Base-by-base conservation (phyloP, 208 protist genomes). In the Histomonas meleagridis region DNA sequence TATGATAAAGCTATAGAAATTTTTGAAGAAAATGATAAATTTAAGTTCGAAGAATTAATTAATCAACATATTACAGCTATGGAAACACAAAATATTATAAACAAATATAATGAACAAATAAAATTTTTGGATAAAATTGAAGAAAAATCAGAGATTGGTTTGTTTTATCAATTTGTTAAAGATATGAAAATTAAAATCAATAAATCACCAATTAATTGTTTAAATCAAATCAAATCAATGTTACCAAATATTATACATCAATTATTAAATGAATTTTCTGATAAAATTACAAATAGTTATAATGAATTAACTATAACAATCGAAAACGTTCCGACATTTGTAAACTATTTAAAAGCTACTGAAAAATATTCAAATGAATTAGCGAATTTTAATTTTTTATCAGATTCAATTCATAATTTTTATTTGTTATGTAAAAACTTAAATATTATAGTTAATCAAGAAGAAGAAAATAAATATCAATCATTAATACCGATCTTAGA, bases 301-400 rank as follows among this genome's bases (percentile, higher is more conserved):
- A 43, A 43, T 38, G 18, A 86, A 28, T 55, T 86, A 57, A 51
- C 46, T 18, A 46, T 46, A 51, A 40, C 76, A 38, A 86, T 86
- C 46, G 76, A 86, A 3, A 46, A 86, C 38, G 76, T 86, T 38
- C 18, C 76, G 3, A 57, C 76, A 51, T 86, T 51, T n/a, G 76
- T 86, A 38, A 51, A 43, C 21, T 86, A 86, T 55, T 28, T 86
- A 21, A 38, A 1, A n/a, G 76, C 76, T 16, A 23, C 76, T 16
- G 76, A 86, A n/a, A 43, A 86, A n/a, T 86, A 86, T 49, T n/a
- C 26, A 12, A 86, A 86, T 38, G 76, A 86, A 55, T 16, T 26
- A 43, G 35, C 51, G 18, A 46, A 86, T 10, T 86, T 86, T 46
- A 12, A 32, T 14, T 18, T 38, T 21, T 5, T 18, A 32, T 40